Evolutionary conservation across 2,329 filamentous ascomycete species (phyloP), one percentile per base, ranked within the genome.

Genomic region (Nothomitra cinnamomea): DNA sequence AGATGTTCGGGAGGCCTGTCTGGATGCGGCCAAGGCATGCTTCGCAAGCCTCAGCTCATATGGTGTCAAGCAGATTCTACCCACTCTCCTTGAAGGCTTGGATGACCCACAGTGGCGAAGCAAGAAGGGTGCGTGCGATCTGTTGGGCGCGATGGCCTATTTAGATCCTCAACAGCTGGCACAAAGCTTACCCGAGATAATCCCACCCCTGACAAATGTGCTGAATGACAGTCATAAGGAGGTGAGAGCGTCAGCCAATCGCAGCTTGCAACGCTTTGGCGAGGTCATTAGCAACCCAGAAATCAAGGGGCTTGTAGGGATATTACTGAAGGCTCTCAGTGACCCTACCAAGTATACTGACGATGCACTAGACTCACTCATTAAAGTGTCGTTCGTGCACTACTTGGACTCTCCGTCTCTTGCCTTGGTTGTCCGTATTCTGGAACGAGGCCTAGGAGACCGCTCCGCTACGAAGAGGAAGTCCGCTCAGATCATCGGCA

Each of bases 201-300:
- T 98, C 60, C 92, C 94, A 24, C 90, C 94, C 15, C 75, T 98
- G 55, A 96, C 94, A 1, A 82, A 84, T 47, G 92, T 96, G 2
- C 72, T 98, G 55, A 98, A 95, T 60, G 92, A 98, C 71, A 95
- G 87, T 62, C 92, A 98, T 71, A 98, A 98, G 68, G 92, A 98
- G 69, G 92, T 98, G 32, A 80, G 92, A 56, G 74, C 80, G 45
- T 89, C 87, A 21, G 92, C 92, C 6, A 98, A 98, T 68, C 83
- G 90, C 69, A 95, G 88, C 70, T 75, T 98, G 70, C 94, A 98
- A 71, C 84, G 92, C 54, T 98, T 98, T 65, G 92, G 94, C 59
- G 94, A 98, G 67, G 94, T 98, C 60, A 98, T 98, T 66, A 94
- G 78, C 67, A 98, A 98, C 66, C 92, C 92, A 2, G 92, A 98